Conservation (phyloP, 2,329 filamentous ascomycete genomes). For the Talaromyces rugulosus region DNA sequence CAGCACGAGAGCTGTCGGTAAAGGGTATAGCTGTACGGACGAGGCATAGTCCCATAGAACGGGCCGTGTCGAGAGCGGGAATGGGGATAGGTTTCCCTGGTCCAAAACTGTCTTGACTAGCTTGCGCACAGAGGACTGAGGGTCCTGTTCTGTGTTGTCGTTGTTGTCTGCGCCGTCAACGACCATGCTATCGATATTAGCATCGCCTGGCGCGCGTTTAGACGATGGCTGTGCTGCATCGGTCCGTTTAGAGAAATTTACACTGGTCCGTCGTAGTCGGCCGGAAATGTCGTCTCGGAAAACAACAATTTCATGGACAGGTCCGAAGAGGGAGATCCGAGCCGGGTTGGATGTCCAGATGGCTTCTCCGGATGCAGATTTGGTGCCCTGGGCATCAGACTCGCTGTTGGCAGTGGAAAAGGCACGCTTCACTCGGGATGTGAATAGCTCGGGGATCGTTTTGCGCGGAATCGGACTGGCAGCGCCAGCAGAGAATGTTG, state of each 20-base stretch:
- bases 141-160: conserved; percentile 14
- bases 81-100: conserved; percentile 84
- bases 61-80: conserved; percentile 72
- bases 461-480: conserved; percentile 44
- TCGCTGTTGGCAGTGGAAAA: conserved; percentile 77
- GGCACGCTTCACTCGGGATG: conserved; percentile 73
- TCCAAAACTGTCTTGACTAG: conserved; percentile 89
- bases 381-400: conserved; percentile 47
- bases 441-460: conserved; percentile 81
- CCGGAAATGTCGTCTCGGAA: conserved; percentile 83
- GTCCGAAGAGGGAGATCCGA: conserved; percentile 78
- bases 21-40: conserved; percentile 75
- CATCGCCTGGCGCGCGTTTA: not conserved
- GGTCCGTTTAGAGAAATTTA: conserved; percentile 39
- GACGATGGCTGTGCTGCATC: not conserved
- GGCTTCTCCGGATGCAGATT: conserved; percentile 62
- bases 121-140: conserved; percentile 56
- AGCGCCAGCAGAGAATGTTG: conserved; percentile 60
- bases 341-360: conserved; percentile 88
- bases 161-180: not conserved
- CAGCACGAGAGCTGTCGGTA: conserved; percentile 78
- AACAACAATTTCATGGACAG: conserved; percentile 79
- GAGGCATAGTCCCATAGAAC: conserved; percentile 85
- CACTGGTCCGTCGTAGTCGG: conserved; percentile 69
- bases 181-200: conserved; percentile 1